Conservation (phyloP, 768 basidiomycete genomes). For the Phanerochaete carnosa region DNA sequence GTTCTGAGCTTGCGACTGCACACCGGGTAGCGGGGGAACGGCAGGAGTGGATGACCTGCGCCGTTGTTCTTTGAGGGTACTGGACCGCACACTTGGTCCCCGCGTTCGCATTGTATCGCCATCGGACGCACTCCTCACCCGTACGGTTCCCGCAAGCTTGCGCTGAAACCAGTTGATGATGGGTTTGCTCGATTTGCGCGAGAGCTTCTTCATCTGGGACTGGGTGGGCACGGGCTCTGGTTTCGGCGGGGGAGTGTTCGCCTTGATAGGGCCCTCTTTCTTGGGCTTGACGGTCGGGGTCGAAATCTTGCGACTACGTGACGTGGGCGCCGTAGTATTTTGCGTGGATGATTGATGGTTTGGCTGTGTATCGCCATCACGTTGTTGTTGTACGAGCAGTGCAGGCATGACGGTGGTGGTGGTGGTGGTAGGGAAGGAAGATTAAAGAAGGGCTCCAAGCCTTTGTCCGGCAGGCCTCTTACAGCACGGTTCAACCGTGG, state of each 20-base stretch:
- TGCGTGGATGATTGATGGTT: background rate
- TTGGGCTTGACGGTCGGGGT: conserved; percentile 20
- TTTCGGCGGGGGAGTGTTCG: conserved; percentile 4
- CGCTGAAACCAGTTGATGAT: conserved; percentile 90
- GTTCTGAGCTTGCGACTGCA: conserved; percentile 6
- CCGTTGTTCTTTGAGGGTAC: conserved; percentile 21
- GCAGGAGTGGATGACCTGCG: conserved; percentile 23
- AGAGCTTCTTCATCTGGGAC: conserved; percentile 56
- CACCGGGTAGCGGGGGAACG: conserved; percentile 18
- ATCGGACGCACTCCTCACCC: conserved; percentile 47
- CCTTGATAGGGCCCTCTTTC: conserved; percentile 14
- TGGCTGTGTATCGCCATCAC: conserved; percentile 7
- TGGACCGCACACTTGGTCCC: conserved; percentile 12
- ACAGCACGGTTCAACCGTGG: conserved; percentile 7
- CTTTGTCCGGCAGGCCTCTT: background rate
- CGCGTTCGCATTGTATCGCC: conserved; percentile 15
- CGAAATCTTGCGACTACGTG: conserved; percentile 6
- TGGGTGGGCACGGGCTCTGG: background rate
- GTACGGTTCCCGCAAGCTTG: conserved; percentile 71
- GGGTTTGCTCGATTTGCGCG: conserved; percentile 75
- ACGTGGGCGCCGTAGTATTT: background rate
- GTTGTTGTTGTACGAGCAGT: conserved; percentile 4
- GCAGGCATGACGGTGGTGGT: conserved; percentile 10
- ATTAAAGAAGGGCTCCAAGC: background rate
- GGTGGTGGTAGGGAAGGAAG: conserved; percentile 5